Base-by-base conservation (phyloP, 345 rosid species). In the Eucalyptus coolabah region DNA sequence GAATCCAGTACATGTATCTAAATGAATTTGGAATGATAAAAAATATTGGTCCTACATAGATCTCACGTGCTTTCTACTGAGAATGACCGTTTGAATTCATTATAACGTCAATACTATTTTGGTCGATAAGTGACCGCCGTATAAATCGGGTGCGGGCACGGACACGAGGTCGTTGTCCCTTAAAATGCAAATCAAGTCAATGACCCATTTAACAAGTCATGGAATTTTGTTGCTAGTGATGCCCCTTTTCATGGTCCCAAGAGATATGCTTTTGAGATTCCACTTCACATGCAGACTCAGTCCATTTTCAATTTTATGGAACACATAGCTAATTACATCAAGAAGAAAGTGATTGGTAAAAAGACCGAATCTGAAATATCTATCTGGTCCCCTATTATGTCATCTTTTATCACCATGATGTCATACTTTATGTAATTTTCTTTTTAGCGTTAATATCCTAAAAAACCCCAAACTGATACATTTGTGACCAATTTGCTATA, bases 121-220 rank as follows among this genome's bases (percentile, higher is more conserved):
- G 82, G 15, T 37, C 5, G 2, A 10, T 5, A 6, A 37, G 26
- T 37, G 45, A 37, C 13, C 3, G 2, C 15, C 45, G 2, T 37
- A 2, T 37, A 37, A 72, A 18, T 72, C 3, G 8, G 50, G 50
- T 5, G 0, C 5, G 1, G 6, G 15, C 2, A 12, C 4, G 26
- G 44, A 18, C 14, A 3, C 4, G 9, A 10, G 45, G 4, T 10
- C 3, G 5, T 30, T 2, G 3, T 10, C 13, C 40, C 80, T 4
- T 32, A 3, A 67, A 67, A 32, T 16, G 24, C 42, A 67, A 67
- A 12, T 67, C 80, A 67, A 19, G 45, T 72, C 82, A 72, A 72
- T 72, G 82, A 5, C 82, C 82, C 26, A 0, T 72, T 37, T 72
- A 9, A 34, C 44, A 72, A 34, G 82, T 34, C 44, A 34, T 9